phyloP scores from a whole-genome alignment of 2,329 filamentous ascomycete species.

The Nemania serpens region DNA sequence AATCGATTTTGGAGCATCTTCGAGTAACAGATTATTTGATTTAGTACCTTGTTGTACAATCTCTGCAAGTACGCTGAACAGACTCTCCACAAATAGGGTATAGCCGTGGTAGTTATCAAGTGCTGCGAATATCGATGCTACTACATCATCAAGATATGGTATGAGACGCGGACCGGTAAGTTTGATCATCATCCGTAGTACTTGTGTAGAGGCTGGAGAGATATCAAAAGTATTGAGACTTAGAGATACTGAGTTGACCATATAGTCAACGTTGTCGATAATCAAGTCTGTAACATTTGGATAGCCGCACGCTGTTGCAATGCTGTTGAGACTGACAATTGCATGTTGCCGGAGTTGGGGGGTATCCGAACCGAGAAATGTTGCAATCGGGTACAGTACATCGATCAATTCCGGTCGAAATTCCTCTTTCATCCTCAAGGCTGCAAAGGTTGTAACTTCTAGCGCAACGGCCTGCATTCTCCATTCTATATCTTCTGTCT shows the following conservation, averaged over 20 bases:
- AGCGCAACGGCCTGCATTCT: conserved; percentile 77
- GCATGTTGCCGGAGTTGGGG: conserved; percentile 76
- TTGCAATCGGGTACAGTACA: conserved; percentile 86
- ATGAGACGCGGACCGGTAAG: conserved; percentile 81
- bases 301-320: conserved; percentile 80
- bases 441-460: conserved; percentile 78
- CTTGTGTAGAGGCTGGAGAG: conserved; percentile 86
- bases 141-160: conserved; percentile 88
- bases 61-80: conserved; percentile 82
- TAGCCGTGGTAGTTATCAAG: conserved; percentile 97
- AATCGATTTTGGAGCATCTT: conserved; percentile 42
- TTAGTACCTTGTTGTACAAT: conserved; percentile 82
- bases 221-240: conserved; percentile 92
- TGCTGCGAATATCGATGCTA: conserved; percentile 88
- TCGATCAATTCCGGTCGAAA: conserved; percentile 90
- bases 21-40: conserved; percentile 54
- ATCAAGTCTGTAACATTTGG: conserved; percentile 73
- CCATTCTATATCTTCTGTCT: conserved; percentile 64
- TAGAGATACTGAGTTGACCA: conserved; percentile 89
- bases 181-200: conserved; percentile 91
- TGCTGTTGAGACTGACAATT: conserved; percentile 77
- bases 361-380: conserved; percentile 77
- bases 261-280: conserved; percentile 91
- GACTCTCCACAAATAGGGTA: conserved; percentile 77
- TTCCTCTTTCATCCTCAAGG: conserved; percentile 64